Percentiles rank a stretch among this genome's conserved stretches.
These are phyloP conservation scores for Metschnikowia reukaufii DNA, from an alignment of 805 yeast species.

Conservation along the genomic window DNA sequence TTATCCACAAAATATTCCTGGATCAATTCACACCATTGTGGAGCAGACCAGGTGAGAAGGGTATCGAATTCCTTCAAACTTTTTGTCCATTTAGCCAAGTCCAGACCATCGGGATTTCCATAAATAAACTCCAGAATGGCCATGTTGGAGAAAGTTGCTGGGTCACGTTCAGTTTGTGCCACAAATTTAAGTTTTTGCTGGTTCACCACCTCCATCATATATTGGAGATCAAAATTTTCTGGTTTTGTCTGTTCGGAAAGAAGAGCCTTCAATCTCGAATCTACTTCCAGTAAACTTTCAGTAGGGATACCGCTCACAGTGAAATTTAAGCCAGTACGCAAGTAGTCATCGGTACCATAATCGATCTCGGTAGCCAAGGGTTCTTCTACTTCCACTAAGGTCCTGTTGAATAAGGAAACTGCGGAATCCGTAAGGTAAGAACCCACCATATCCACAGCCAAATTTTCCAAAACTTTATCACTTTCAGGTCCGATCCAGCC, in stretches of 20 bases:
- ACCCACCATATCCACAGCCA: constrained; percentile 72
- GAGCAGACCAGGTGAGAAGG: constrained; percentile 58
- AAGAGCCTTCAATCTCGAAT: constrained; percentile 48
- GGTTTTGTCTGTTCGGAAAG: constrained; percentile 52
- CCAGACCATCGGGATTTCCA: constrained; percentile 62
- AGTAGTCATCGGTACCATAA: constrained; percentile 72
- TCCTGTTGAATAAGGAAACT: constrained; percentile 68
- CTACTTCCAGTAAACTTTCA: constrained; percentile 55
- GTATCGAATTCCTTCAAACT: constrained; percentile 59
- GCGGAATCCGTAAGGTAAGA: constrained; percentile 76
- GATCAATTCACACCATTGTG: constrained; percentile 66
- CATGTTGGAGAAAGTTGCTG: constrained; percentile 59
- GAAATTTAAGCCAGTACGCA: constrained; percentile 57
- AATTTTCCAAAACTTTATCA: constrained; percentile 48
- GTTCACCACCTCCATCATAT: constrained; percentile 67
- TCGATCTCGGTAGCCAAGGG: constrained; percentile 76
- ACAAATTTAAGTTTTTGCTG: constrained; percentile 63
- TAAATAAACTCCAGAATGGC: constrained; percentile 81
- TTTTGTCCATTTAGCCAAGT: constrained; percentile 54
- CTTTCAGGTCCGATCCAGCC: constrained; percentile 82
- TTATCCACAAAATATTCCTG: constrained; percentile 56
- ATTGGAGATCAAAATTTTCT: constrained; percentile 55
- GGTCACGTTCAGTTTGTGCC: constrained; percentile 60
- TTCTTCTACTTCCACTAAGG: constrained; percentile 75
- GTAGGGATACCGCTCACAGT: constrained; percentile 75